Evolutionary conservation across 805 yeast genomes (phyloP), one percentile per base, ranked within the genome.

Genomic region (Candida cerambycidarum): DNA sequence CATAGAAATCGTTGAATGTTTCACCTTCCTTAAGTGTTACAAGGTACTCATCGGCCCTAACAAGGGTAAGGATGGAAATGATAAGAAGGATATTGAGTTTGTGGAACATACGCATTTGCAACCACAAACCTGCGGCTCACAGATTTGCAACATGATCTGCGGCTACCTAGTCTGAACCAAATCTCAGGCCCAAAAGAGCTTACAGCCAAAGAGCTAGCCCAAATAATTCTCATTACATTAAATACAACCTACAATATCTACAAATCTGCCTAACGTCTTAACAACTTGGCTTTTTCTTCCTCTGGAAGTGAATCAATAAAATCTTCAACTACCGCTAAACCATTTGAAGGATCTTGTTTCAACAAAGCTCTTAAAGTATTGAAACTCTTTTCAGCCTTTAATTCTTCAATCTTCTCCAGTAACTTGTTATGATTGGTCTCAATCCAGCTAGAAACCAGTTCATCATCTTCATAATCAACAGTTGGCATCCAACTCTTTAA

Each of bases 401-500:
- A 71, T 49, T 78, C 77, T 7, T 75, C 82, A 55, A 86, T 72
- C 53, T 72, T 73, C 38, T 75, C 68, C 47, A 84, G 84, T 47
- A 88, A 72, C 44, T 74, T 61, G 42, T 73, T 71, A 59, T 82
- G 89, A 66, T 85, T 82, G 52, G 80, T 82, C 66, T 89, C 97
- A 54, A 89, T 83, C 89, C 90, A 90, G 46, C 73, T 74, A 46
- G 93, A 88, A 49, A 89, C 92, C 25, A 76, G 85, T 58, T 75
- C 74, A 63, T 92, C 97, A 54, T 85, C 73, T 10, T 82, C 84
- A 47, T 71, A 73, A 55, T 85, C 83, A 46, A 85, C 76, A 33
- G 82, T 73, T 41, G 95, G 88, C 68, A 81, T 83, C 90, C 95
- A 86, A 41, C 95, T 81, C 76, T 84, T 85, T 58, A 90, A 72